These are phyloP conservation scores for Alternaria arbusti DNA, from an alignment of 2,329 filamentous ascomycete species.

Conservation along the genomic window DNA sequence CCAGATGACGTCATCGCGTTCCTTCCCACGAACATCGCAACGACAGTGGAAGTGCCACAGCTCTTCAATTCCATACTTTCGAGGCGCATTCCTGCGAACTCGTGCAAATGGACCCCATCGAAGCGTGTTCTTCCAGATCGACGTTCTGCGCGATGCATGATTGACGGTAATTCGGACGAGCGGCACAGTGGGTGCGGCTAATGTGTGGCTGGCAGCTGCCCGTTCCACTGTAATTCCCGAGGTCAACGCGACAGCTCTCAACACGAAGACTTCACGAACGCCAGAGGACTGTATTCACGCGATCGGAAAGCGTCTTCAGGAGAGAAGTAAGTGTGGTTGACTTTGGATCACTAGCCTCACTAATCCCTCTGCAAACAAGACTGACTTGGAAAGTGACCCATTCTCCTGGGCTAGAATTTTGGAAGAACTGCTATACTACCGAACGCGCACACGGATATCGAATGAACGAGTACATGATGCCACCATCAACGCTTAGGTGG, in stretches of 20 bases:
- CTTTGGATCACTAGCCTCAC: background rate
- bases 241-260: background rate
- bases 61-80: background rate
- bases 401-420: background rate
- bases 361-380: background rate
- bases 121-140: no score
- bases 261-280: background rate
- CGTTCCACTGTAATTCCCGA: background rate
- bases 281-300: background rate
- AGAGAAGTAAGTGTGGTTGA: background rate
- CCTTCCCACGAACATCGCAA: background rate
- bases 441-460: background rate
- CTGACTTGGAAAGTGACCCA: background rate
- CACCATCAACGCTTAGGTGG: slow-evolving; percentile 51
- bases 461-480: background rate
- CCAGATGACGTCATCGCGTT: background rate
- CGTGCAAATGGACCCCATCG: background rate
- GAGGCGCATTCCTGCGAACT: background rate
- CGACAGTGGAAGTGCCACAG: background rate
- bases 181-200: background rate
- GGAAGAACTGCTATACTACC: background rate
- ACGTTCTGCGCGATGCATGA: background rate
- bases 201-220: background rate
- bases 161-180: background rate
- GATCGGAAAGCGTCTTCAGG: background rate